These are phyloP conservation scores for Zygoascus bituminiphila DNA, from an alignment of 805 yeast genomes.

Conservation along the genomic window DNA sequence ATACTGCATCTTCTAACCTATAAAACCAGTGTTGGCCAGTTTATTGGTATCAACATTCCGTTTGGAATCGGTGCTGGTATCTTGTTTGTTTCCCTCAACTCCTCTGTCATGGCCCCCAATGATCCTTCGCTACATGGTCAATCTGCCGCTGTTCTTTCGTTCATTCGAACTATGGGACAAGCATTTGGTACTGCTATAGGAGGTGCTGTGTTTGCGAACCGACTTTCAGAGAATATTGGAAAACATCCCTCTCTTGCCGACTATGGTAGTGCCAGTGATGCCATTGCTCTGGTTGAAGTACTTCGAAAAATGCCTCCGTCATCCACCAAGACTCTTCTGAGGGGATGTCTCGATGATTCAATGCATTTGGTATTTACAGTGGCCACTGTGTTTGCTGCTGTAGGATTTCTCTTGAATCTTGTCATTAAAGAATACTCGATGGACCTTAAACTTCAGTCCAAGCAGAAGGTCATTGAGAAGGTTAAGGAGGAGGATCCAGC, in stretches of 20 bases:
- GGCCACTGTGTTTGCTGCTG: conserved; percentile 17
- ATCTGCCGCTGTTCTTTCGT: conserved; percentile 26
- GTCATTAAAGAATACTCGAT: conserved; percentile 22
- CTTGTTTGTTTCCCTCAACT: conserved; percentile 34
- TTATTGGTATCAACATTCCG: conserved; percentile 39
- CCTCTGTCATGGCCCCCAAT: conserved; percentile 25
- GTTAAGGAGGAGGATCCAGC: background rate
- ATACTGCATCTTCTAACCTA: conserved; percentile 30
- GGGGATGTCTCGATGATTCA: conserved; percentile 15
- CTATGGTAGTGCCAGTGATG: conserved; percentile 10
- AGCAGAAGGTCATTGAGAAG: conserved; percentile 18
- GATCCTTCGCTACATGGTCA: conserved; percentile 22
- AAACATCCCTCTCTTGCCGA: conserved; percentile 5
- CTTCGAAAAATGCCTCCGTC: conserved; percentile 14
- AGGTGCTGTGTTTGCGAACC: conserved; percentile 25
- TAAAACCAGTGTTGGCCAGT: conserved; percentile 26
- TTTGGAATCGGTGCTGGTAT: conserved; percentile 42
- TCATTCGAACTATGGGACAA: conserved; percentile 25
- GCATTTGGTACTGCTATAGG: conserved; percentile 28
- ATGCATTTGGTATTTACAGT: conserved; percentile 17
- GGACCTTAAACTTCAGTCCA: conserved; percentile 17
- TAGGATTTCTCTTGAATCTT: conserved; percentile 15
- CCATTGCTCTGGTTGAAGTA: conserved; percentile 16
- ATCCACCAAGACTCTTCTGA: conserved; percentile 9
- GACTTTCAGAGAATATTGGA: conserved; percentile 4